Evolutionary conservation across 2,329 filamentous ascomycete genomes (phyloP).

Genomic region (Pseudogymnoascus sp.): DNA sequence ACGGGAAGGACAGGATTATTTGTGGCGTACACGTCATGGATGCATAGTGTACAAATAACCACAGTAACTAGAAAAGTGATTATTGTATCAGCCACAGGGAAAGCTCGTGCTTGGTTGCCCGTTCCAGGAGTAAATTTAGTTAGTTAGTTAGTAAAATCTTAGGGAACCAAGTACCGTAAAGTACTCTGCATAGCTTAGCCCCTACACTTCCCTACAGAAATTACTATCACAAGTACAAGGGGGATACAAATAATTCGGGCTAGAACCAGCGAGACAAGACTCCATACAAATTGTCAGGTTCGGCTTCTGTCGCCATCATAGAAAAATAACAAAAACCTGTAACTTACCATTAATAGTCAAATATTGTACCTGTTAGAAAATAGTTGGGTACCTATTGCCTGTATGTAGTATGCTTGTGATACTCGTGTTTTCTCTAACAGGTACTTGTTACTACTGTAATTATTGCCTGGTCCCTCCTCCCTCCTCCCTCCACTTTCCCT

Average conservation of each 20-base stretch:
- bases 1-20: not conserved
- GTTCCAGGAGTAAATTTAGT: not conserved
- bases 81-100: not conserved
- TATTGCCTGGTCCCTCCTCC: not conserved
- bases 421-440: not conserved
- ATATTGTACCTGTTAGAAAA: not conserved
- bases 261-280: not conserved
- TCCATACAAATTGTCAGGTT: not conserved
- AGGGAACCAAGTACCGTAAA: not conserved
- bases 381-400: not conserved
- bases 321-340: not conserved
- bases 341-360: not conserved
- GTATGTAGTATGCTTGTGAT: not conserved
- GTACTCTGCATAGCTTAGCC: not conserved
- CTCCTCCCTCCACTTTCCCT: not conserved
- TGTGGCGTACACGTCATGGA: not conserved
- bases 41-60: no score
- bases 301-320: not conserved
- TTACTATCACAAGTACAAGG: not conserved
- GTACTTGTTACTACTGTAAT: not conserved
- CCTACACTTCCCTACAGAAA: not conserved
- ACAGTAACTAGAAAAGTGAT: no score
- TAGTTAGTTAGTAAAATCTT: no score
- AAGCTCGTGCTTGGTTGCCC: not conserved
- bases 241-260: not conserved